These are phyloP conservation scores for Russula sp. DNA, from an alignment of 768 basidiomycete species.

Conservation along the genomic window DNA sequence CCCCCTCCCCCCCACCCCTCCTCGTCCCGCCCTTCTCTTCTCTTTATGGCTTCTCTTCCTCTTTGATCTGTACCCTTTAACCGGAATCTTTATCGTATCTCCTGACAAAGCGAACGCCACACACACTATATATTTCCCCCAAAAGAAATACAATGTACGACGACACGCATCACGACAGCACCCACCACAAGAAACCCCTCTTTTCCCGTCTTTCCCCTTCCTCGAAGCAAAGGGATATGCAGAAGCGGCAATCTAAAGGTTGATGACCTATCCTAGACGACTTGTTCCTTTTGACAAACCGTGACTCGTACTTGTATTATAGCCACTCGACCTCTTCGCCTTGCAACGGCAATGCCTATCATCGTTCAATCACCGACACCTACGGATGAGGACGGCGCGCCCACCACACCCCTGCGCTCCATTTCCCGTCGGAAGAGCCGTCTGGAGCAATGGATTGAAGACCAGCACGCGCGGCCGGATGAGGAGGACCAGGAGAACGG, in stretches of 20 bases:
- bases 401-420: conserved; percentile 20
- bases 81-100: background rate
- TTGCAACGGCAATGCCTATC: conserved; percentile 16
- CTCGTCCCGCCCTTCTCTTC: background rate
- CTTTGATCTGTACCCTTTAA: conserved; percentile 1
- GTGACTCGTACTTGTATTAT: background rate
- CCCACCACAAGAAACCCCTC: background rate
- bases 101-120: background rate
- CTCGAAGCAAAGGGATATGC: background rate
- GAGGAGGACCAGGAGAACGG: conserved; percentile 18
- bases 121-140: conserved; percentile 13
- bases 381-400: conserved; percentile 19
- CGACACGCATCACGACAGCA: conserved; percentile 13
- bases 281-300: background rate
- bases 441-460: conserved; percentile 39
- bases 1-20: background rate
- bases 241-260: conserved; percentile 8
- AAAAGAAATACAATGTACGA: conserved; percentile 11
- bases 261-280: background rate
- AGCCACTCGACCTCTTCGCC: background rate
- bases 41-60: background rate
- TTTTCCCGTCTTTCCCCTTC: conserved; percentile 5
- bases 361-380: conserved; percentile 19
- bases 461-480: conserved; percentile 30
- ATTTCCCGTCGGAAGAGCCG: conserved; percentile 34